phyloP scores from a whole-genome alignment of 2,329 filamentous ascomycete genomes.

The Diaporthe ilicicola region DNA sequence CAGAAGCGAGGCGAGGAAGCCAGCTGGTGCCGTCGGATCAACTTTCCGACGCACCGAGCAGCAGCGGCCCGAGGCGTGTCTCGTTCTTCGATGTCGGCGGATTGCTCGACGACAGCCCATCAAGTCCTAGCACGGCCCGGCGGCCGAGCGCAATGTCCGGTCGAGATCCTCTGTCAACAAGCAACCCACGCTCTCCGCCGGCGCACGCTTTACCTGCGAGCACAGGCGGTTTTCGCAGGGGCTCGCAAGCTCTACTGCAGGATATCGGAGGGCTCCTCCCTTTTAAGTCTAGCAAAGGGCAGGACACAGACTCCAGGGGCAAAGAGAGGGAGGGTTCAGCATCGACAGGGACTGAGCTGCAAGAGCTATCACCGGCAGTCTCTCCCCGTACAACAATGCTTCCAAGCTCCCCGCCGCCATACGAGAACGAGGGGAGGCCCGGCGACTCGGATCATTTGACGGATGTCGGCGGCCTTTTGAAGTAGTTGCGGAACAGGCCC shows the following conservation, averaged over 20 bases:
- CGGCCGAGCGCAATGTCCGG: slow-evolving; percentile 54
- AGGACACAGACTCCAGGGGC: not conserved
- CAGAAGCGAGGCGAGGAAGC: slow-evolving; percentile 34
- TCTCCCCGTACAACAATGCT: slow-evolving; percentile 23
- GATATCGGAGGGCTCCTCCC: slow-evolving; percentile 66
- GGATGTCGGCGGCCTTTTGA: slow-evolving; percentile 39
- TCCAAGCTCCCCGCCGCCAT: slow-evolving; percentile 27
- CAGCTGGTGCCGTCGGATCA: slow-evolving; percentile 43
- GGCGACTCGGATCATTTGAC: slow-evolving; percentile 29
- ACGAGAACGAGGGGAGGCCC: slow-evolving; percentile 19
- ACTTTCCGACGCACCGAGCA: slow-evolving; percentile 46
- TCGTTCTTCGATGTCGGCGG: slow-evolving; percentile 90
- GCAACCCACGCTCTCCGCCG: slow-evolving; percentile 46
- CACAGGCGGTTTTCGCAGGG: slow-evolving; percentile 56
- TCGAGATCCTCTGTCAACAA: slow-evolving; percentile 48
- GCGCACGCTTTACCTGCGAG: slow-evolving; percentile 56
- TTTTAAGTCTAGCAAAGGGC: slow-evolving; percentile 35
- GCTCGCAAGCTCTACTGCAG: slow-evolving; percentile 66
- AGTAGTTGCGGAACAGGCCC: not conserved
- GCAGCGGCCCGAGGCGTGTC: slow-evolving; percentile 63
- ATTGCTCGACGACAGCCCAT: slow-evolving; percentile 59
- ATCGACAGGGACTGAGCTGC: slow-evolving; percentile 51
- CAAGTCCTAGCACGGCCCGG: slow-evolving; percentile 37
- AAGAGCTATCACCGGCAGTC: slow-evolving; percentile 35
- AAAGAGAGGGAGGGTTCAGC: slow-evolving; percentile 6